A percentile compares a stretch with the other conserved stretches of the same genome.
Conservation (phyloP, 2,329 filamentous ascomycete species). For the Peltaster fructicola region DNA sequence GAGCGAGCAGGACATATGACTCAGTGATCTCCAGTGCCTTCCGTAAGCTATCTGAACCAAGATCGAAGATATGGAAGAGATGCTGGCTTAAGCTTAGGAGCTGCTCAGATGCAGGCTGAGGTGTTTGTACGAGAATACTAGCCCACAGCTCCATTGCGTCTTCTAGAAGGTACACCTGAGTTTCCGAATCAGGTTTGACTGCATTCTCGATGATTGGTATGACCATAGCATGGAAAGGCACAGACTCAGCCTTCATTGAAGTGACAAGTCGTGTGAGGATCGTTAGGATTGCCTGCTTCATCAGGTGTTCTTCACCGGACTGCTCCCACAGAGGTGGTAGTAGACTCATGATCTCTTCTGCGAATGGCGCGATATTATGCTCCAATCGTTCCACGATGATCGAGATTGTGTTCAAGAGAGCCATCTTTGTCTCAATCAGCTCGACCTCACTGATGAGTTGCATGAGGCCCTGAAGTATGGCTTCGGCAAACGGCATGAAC, state of each 20-base stretch:
- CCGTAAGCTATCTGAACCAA: conserved; percentile 30
- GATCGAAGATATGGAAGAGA: conserved; percentile 30
- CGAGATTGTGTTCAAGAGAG: conserved; percentile 70
- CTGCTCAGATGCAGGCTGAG: conserved; percentile 22
- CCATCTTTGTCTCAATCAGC: conserved; percentile 75
- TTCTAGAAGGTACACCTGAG: conserved; percentile 70
- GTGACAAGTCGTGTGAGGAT: conserved; percentile 73
- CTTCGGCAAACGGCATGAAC: conserved; percentile 62
- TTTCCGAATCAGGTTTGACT: conserved; percentile 53
- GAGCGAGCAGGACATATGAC: conserved; percentile 30
- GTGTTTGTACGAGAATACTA: conserved; percentile 49
- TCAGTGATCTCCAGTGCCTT: conserved; percentile 32
- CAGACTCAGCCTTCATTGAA: conserved; percentile 63
- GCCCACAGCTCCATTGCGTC: conserved; percentile 85
- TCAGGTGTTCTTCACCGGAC: conserved; percentile 71
- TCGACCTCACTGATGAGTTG: conserved; percentile 63
- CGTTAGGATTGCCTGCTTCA: conserved; percentile 83
- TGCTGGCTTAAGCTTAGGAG: conserved; percentile 26
- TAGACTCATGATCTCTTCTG: conserved; percentile 64
- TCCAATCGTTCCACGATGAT: conserved; percentile 70
- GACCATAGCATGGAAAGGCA: conserved; percentile 62
- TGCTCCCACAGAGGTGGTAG: conserved; percentile 72
- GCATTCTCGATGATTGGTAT: conserved; percentile 69
- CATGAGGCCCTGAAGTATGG: conserved; percentile 57
- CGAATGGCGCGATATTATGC: conserved; percentile 46